phyloP scores from a whole-genome alignment of 2,329 filamentous ascomycete genomes.

The Pseudogymnoascus sp. region DNA sequence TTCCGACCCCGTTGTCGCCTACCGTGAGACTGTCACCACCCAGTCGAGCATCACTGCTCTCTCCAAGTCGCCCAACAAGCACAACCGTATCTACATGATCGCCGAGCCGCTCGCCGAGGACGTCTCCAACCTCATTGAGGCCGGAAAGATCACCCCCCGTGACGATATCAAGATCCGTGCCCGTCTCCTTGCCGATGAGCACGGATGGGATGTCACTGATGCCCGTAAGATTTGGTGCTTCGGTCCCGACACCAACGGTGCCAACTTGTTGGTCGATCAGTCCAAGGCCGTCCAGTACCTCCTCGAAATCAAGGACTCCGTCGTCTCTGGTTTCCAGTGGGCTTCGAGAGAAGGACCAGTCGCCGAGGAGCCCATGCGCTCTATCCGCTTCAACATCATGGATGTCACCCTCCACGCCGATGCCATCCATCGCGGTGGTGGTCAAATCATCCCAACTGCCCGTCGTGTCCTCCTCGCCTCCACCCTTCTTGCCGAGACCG shows the following conservation, averaged over 20 bases:
- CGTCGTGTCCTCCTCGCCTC: constrained; percentile 97
- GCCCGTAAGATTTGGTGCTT: constrained; percentile 99
- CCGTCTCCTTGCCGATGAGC: constrained; percentile 90
- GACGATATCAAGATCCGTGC: constrained; percentile 99
- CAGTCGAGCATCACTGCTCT: constrained; percentile 92
- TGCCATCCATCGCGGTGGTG: constrained; percentile 99
- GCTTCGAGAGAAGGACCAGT: constrained; percentile 95
- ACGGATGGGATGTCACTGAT: constrained; percentile 99
- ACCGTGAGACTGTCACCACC: constrained; percentile 87
- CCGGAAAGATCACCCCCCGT: constrained; percentile 85
- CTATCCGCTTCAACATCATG: constrained; percentile 96
- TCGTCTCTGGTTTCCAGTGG: constrained; percentile 99
- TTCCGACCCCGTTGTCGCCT: constrained; percentile 96
- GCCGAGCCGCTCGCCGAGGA: constrained; percentile 90
- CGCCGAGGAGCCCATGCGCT: constrained; percentile 97
- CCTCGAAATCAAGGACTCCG: constrained; percentile 99
- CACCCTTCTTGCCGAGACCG: constrained; percentile 81
- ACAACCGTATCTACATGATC: constrained; percentile 98
- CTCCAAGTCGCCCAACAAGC: constrained; percentile 99
- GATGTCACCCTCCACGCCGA: constrained; percentile 99
- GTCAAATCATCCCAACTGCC: constrained; percentile 95
- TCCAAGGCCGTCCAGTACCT: constrained; percentile 99
- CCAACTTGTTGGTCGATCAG: constrained; percentile 98
- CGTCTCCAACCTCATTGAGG: constrained; percentile 81
- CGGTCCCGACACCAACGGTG: constrained; percentile 93